Conservation (phyloP, 768 basidiomycete species). For the Myochromella boudieri region DNA sequence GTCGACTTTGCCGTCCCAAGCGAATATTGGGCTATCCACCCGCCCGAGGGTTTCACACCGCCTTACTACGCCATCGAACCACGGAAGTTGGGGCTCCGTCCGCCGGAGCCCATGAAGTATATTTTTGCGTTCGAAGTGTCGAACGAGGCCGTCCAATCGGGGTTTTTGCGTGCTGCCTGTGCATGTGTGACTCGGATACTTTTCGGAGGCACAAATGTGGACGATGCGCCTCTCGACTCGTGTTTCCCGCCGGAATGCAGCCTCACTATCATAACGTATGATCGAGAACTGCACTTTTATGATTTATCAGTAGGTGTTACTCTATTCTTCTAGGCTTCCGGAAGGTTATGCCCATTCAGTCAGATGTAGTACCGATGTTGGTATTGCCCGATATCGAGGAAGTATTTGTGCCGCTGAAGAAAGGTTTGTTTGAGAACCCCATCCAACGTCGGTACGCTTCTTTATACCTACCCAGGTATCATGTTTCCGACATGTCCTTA, state of each 20-base stretch:
- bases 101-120: conserved; percentile 67
- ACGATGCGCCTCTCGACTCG: conserved; percentile 37
- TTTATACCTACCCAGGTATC: not conserved
- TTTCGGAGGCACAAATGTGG: conserved; percentile 53
- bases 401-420: conserved; percentile 76
- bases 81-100: conserved; percentile 42
- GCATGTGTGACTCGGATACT: conserved; percentile 58
- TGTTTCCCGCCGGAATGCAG: conserved; percentile 54
- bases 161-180: conserved; percentile 70
- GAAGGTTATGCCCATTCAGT: conserved; percentile 32
- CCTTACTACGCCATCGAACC: conserved; percentile 56
- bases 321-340: conserved; percentile 14
- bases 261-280: conserved; percentile 84
- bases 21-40: conserved; percentile 84
- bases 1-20: conserved; percentile 84
- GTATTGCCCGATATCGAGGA: conserved; percentile 92
- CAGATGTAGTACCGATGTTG: conserved; percentile 63
- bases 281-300: conserved; percentile 81
- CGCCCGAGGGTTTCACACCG: conserved; percentile 50
- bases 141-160: conserved; percentile 60
- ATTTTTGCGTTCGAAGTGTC: conserved; percentile 92
- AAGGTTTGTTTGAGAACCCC: conserved; percentile 78
- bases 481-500: not conserved
- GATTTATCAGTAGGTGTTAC: conserved; percentile 72
- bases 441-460: conserved; percentile 60